A percentile compares a stretch with the other conserved stretches of the same genome.
Conservation (phyloP, 1,284 basidiomycete species). For the Moesziomyces sp. region DNA sequence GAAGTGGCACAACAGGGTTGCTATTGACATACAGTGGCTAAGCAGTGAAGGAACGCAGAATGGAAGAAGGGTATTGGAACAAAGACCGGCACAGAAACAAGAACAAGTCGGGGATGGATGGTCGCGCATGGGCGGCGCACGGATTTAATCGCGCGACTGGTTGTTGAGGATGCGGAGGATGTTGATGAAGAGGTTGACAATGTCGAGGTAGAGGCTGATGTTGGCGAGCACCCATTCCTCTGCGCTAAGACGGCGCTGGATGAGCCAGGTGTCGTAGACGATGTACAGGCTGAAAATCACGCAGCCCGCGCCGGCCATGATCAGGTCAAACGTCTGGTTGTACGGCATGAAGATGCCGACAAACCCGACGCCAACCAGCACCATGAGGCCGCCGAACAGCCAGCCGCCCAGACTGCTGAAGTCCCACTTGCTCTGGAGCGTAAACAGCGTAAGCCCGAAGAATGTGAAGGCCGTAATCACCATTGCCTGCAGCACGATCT, state of each 20-base stretch:
- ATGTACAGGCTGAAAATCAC: constrained; percentile 77
- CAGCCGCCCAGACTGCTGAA: constrained; percentile 85
- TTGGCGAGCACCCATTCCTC: constrained; percentile 88
- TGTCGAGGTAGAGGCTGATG: constrained; percentile 77
- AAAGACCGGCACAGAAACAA: no score
- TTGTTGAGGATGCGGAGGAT: constrained; percentile 71
- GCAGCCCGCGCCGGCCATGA: constrained; percentile 81
- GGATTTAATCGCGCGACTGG: constrained; percentile 24
- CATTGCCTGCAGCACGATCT: constrained; percentile 86
- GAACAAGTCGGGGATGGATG: no score
- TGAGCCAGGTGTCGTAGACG: constrained; percentile 82
- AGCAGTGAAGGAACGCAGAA: no score
- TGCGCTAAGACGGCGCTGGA: constrained; percentile 79
- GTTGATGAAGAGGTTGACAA: constrained; percentile 78
- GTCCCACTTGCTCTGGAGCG: constrained; percentile 77
- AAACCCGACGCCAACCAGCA: constrained; percentile 69
- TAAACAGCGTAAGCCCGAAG: constrained; percentile 81
- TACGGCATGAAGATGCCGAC: constrained; percentile 85
- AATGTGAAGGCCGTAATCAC: constrained; percentile 87
- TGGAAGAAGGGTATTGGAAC: no score
- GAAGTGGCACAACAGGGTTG: no score
- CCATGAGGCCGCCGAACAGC: constrained; percentile 76
- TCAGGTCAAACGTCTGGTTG: constrained; percentile 77
- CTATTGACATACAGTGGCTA: no score
- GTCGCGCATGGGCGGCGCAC: no score